Base-by-base conservation (phyloP, 225 moss, liverwort and hornwort species). In the Pleurozium schreberi region DNA sequence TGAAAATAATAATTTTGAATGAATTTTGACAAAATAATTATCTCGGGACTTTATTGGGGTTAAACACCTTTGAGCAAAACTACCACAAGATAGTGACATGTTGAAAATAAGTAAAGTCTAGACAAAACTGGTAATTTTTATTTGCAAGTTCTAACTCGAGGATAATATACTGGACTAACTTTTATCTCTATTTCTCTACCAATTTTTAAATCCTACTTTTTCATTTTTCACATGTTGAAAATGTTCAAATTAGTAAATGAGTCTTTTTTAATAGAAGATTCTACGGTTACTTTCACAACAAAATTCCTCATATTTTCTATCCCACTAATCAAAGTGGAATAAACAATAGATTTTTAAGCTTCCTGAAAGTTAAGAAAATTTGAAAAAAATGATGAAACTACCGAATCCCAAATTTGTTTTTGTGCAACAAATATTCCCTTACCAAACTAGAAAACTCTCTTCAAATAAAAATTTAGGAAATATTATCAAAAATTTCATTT, bases 341-440 rank as follows among this genome's bases (percentile, higher is more conserved):
- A 22, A 49, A 36, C 2, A 50, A 34, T 50, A 23, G 9, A 5
- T 9, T 47, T 2, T 36, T 38, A 38, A 36, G 3, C 26, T 55
- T 55, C 14, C 3, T 3, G 0, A 52, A 50, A 34, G 7, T 34
- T 50, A 50, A 34, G 21, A 50, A 3, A 75, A 21, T 4, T 52
- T 75, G 2, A 1, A 50, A 22, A n/a, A 31, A 13, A 34, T 21
- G 8, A 34, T 21, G 11, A 21, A 49, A 21, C 8, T 12, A 21
- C 4, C 3, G 33, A 33, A 75, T 75, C 1, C 12, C 33, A 12
- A 20, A 20, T 0, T 50, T 33, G 1, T 18, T 50, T 45, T 49
- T 3, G 50, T 50, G 2, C 12, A 5, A 7, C 6, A 31, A 33
- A 53, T 38, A 10, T 15, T 4, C 16, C 4, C 0, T 1, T 22